Evolutionary conservation across 2,329 filamentous ascomycete species (phyloP).

Genomic region (Allantophomopsis lycopodina): DNA sequence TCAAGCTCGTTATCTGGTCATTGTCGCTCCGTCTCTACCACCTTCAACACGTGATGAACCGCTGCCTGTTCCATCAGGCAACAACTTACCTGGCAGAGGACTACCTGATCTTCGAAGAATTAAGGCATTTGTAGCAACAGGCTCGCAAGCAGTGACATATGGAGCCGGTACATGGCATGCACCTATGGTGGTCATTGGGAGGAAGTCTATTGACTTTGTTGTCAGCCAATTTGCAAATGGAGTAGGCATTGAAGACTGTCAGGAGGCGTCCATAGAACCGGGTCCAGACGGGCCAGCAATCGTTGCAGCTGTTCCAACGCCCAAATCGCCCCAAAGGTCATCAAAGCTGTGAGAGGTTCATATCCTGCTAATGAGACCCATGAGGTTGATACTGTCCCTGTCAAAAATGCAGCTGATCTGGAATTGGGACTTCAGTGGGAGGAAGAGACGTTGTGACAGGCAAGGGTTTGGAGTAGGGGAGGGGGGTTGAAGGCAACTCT

Average conservation of each 20-base stretch:
- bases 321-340: too few species aligned
- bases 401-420: too few species aligned
- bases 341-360: too few species aligned
- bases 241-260: constrained; percentile 71
- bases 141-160: constrained; percentile 80
- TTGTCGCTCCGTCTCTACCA: constrained; percentile 70
- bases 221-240: constrained; percentile 85
- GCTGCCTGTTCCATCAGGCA: constrained; percentile 24
- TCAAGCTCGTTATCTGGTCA: constrained; percentile 57
- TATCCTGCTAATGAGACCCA: too few species aligned
- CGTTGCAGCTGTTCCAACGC: constrained; percentile 8
- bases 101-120: constrained; percentile 60
- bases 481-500: too few species aligned
- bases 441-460: too few species aligned
- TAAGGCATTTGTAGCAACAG: constrained; percentile 65
- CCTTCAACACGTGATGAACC: constrained; percentile 20
- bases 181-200: constrained; percentile 81
- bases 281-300: constrained; percentile 2
- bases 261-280: constrained; percentile 43
- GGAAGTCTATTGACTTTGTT: constrained; percentile 63
- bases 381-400: too few species aligned
- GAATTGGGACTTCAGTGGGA: too few species aligned
- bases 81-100: constrained; percentile 11
- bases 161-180: constrained; percentile 87
- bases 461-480: too few species aligned